Conservation (phyloP, 495 filamentous ascomycete genomes). For the Aspergillus biplanus region DNA sequence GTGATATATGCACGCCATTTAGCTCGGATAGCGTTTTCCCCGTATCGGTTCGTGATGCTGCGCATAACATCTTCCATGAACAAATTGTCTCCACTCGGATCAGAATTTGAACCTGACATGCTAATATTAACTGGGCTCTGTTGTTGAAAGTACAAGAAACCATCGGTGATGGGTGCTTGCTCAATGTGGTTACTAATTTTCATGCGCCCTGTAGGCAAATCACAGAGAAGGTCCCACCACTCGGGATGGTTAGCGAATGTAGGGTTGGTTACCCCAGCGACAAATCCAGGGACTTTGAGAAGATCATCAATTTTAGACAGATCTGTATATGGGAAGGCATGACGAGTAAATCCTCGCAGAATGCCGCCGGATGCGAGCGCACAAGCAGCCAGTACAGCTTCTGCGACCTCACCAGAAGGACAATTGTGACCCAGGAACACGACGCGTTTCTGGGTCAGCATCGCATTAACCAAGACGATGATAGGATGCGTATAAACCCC, state of each 20-base stretch:
- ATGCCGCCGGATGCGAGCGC: conserved; percentile 93
- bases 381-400: conserved; percentile 92
- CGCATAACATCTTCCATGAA: conserved; percentile 87
- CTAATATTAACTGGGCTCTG: conserved; percentile 63
- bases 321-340: conserved; percentile 98
- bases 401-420: conserved; percentile 91
- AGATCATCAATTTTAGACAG: conserved; percentile 97
- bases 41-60: conserved; percentile 82
- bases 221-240: conserved; percentile 98
- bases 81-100: conserved; percentile 83
- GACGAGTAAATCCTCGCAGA: conserved; percentile 92
- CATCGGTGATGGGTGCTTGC: conserved; percentile 74
- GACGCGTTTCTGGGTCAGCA: conserved; percentile 95
- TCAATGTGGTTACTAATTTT: conserved; percentile 89
- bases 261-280: conserved; percentile 97
- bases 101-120: conserved; percentile 50
- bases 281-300: conserved; percentile 93
- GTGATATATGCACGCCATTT: conserved; percentile 90
- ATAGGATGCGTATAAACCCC: conserved; percentile 67
- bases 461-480: conserved; percentile 57
- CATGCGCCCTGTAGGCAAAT: conserved; percentile 88
- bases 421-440: conserved; percentile 95
- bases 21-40: conserved; percentile 84
- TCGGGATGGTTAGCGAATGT: conserved; percentile 92
- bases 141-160: conserved; percentile 82